Base-by-base conservation (phyloP, 495 filamentous ascomycete genomes). In the Trichocladium uniseriatum region DNA sequence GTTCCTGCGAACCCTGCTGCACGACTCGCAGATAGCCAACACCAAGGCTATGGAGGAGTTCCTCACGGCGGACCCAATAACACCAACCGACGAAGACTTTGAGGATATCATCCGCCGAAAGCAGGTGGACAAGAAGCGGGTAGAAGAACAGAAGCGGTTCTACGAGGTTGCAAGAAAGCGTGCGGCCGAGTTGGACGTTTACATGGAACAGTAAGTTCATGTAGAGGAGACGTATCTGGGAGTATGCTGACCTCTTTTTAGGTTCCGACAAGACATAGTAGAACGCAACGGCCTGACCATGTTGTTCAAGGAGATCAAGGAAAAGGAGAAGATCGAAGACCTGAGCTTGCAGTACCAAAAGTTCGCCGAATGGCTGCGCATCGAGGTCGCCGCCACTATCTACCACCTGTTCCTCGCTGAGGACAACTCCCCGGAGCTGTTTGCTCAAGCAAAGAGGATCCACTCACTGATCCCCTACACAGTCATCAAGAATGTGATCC, bases 351-450 rank as follows among this genome's bases (percentile, higher is more conserved):
- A 97, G 63, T 98, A 97, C 63, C 85, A 92, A 58, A 97, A 97
- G 60, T 98, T 98, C 60, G 91, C 91, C 22, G 92, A 98, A 66
- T 98, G 92, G 92, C 72, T 97, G 41, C 83, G 94, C 22, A 98
- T 98, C 58, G 92, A 98, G 67, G 84, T 98, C 36, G 92, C 92
- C 6, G 92, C 92, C 19, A 96, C 92, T 13, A 79, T 98, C 31
- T 98, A 98, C 63, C 92, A 98, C 65, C 72, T 98, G 27, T 98
- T 98, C 76, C 77, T 98, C 35, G 92, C 92, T 31, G 92, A 98
- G 64, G 92, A 98, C 61, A 98, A 98, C 65, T 95, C 89, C 3
- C 87, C 90, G 7, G 92, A 98, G 55, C 62, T 98, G 29, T 95
- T 97, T 66, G 89, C 89, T 3, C 94, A 97, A 61, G 82, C 83